These are phyloP conservation scores for Penicillium samsonianum DNA, from an alignment of 495 filamentous ascomycete species.

Conservation along the genomic window DNA sequence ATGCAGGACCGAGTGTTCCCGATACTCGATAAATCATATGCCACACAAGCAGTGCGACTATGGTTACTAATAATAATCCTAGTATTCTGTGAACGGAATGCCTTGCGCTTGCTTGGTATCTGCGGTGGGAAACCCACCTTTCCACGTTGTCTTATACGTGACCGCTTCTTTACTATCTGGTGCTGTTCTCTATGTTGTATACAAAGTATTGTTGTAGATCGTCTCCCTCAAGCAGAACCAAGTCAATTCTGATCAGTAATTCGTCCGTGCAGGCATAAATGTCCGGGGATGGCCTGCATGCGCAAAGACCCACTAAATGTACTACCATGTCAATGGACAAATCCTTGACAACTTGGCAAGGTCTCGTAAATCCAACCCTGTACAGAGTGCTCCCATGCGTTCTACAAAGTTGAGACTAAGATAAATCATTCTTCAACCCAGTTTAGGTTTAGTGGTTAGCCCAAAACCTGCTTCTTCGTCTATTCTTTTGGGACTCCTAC, in stretches of 20 bases:
- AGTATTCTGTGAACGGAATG: not conserved
- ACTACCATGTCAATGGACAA: conserved; percentile 5
- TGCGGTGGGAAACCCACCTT: not conserved
- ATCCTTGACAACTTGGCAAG: conserved; percentile 6
- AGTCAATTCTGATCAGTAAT: conserved; percentile 1
- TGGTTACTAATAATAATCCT: not conserved
- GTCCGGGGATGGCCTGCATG: conserved; percentile 16
- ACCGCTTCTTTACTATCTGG: not conserved
- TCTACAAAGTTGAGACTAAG: not conserved
- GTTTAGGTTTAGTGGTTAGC: not conserved
- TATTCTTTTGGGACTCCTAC: not conserved
- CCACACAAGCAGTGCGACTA: conserved; percentile 8
- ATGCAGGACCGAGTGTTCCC: not conserved
- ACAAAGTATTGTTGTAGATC: not conserved
- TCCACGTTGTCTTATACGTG: conserved; percentile 2
- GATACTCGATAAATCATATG: conserved; percentile 10
- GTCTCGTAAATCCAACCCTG: not conserved
- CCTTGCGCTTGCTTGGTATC: not conserved
- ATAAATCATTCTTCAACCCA: not conserved
- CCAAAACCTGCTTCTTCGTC: not conserved
- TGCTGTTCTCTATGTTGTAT: not conserved
- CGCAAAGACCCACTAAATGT: conserved; percentile 22
- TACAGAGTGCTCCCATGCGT: not conserved
- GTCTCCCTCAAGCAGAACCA: not conserved
- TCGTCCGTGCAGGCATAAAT: conserved; percentile 22